A percentile compares a stretch with the other conserved stretches of the same genome.
Evolutionary conservation across 345 rosid species (phyloP).

Genomic region (Arabidopsis arenosa): DNA sequence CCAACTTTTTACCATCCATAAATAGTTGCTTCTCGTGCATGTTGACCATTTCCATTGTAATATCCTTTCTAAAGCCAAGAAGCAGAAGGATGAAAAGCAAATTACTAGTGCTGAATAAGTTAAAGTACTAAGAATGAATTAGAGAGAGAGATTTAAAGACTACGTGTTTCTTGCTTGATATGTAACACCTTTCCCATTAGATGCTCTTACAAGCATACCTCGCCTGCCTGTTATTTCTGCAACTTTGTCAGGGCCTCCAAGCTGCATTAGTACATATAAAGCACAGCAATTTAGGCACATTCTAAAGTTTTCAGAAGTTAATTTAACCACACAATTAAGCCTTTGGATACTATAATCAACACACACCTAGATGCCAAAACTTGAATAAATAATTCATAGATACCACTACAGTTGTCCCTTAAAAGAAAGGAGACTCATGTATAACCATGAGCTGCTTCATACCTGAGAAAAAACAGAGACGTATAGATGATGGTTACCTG

Average conservation of each 20-base stretch:
- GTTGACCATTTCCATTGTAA: constrained; percentile 98
- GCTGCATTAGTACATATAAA: constrained; percentile 59
- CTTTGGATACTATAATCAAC: constrained; percentile 23
- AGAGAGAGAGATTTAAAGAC: constrained; percentile 43
- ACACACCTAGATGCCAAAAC: constrained; percentile 24
- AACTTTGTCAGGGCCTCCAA: constrained; percentile 97
- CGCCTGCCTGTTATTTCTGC: constrained; percentile 99
- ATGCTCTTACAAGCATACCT: constrained; percentile 98
- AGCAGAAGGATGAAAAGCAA: constrained; percentile 28
- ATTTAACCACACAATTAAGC: constrained; percentile 26
- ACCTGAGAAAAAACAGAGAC: constrained; percentile 12
- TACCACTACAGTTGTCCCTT: constrained; percentile 22
- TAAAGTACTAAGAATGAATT: constrained; percentile 14
- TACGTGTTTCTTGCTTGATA: constrained; percentile 97
- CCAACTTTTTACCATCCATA: constrained; percentile 95
- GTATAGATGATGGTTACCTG: constrained; percentile 59
- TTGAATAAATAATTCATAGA: constrained; percentile 34
- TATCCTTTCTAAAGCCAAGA: constrained; percentile 75
- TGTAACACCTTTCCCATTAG: constrained; percentile 95
- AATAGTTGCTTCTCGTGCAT: constrained; percentile 98
- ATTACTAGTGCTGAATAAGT: constrained; percentile 33
- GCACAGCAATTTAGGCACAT: constrained; percentile 27
- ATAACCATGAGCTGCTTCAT: constrained; percentile 24
- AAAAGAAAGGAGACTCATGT: constrained; percentile 28
- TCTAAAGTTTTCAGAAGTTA: constrained; percentile 27